Evolutionary conservation across 441 rosid genomes (phyloP).

Genomic region (Populus hybrid): DNA sequence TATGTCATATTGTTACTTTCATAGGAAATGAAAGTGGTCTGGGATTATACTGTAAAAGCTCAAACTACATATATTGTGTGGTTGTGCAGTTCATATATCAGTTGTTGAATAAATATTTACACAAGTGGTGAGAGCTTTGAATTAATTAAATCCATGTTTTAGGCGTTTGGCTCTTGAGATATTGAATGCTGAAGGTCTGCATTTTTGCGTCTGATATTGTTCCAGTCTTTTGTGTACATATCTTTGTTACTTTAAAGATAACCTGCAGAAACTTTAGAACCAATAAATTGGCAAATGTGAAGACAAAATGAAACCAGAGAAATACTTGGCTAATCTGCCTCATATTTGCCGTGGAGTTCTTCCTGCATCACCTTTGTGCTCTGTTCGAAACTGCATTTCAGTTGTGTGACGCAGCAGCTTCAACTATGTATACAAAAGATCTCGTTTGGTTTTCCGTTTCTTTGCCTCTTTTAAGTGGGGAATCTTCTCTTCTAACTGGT

Average conservation of each 20-base stretch:
- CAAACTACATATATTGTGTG: too few relatives aligned
- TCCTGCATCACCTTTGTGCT: neutral
- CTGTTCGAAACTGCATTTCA: constrained; percentile 4
- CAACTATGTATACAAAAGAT: neutral
- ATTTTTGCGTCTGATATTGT: neutral
- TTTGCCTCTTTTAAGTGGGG: neutral
- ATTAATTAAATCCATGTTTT: neutral
- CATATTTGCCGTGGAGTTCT: neutral
- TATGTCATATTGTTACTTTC: constrained; percentile 33
- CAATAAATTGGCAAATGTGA: neutral
- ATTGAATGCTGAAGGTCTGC: neutral
- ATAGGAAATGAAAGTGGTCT: constrained; percentile 35
- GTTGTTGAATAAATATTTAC: constrained; percentile 31
- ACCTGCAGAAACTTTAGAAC: neutral
- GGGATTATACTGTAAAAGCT: too few relatives aligned
- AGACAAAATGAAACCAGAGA: neutral
- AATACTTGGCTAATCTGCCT: neutral
- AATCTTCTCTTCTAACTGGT: neutral
- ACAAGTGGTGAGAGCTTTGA: constrained; percentile 12
- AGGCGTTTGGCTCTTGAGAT: neutral
- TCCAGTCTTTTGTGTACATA: neutral
- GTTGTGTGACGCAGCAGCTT: constrained; percentile 4
- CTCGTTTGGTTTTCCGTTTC: neutral
- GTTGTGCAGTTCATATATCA: constrained; percentile 36
- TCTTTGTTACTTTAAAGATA: neutral